Evolutionary conservation across 1,284 basidiomycete genomes (phyloP), one percentile per base, ranked within the genome.

Genomic region (Cerioporus squamosus): DNA sequence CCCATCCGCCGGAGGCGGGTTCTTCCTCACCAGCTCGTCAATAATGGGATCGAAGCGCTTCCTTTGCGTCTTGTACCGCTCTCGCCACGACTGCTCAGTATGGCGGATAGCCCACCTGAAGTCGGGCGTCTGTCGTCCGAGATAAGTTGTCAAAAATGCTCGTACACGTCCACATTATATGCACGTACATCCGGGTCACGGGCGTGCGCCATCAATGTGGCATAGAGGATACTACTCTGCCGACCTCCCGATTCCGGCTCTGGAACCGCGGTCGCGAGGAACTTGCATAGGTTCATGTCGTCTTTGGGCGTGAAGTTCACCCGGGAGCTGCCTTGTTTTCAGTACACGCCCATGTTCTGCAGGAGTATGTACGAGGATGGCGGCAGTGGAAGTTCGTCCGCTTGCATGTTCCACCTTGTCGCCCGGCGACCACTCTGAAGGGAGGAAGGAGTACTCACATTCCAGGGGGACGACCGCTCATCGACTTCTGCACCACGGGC

Each of bases 61-160:
- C 0, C 88, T 82, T 66, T 88, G n/a, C n/a, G n/a, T 90, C 74
- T 87, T 89, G 74, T 91, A 91, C 18, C 87, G 79, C 66, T 91
- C 87, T 36, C 87, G 79, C 89, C 89, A 91, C 5, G 89, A 90
- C 61, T 87, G 85, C 85, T 86, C 87, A 2, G 88, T 85, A 66
- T 91, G 89, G 22, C 87, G 82, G 36, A 73, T 75, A 6, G 87
- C 88, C 89, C 89, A 91, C 15, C 44, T n/a, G 20, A 51, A 56
- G 18, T 46, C 52, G 18, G 57, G 47, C 4, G 48, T 43, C 33
- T 58, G 14, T 15, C 9, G 8, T 36, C 33, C 33, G 10, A 10
- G 9, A 43, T 10, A 14, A n/a, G 17, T 18, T n/a, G 38, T 4
- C 8, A 8, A 23, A 1, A 5, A 9, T 17, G 26, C 31, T 15